Evolutionary conservation across 2,329 filamentous ascomycete genomes (phyloP).

Genomic region (Fusarium ambrosium): DNA sequence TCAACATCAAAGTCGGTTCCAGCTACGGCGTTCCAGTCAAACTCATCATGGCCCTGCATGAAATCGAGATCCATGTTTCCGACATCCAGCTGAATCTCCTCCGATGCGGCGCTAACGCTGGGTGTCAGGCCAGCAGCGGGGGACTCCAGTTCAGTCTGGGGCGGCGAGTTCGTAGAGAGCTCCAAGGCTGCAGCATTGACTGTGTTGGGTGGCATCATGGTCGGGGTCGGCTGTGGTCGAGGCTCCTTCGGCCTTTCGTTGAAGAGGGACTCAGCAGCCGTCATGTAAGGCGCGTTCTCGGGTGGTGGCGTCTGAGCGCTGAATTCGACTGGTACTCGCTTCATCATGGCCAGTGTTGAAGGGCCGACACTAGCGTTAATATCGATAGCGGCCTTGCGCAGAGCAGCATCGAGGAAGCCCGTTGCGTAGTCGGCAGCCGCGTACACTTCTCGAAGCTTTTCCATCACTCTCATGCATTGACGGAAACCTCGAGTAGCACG

Average conservation of each 20-base stretch:
- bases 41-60: slow-evolving; percentile 61
- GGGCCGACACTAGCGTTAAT: slow-evolving; percentile 60
- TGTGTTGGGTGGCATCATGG: slow-evolving; percentile 55
- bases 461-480: slow-evolving; percentile 93
- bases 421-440: slow-evolving; percentile 96
- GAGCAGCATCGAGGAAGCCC: slow-evolving; percentile 91
- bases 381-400: slow-evolving; percentile 87
- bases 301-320: slow-evolving; percentile 66
- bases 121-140: slow-evolving; percentile 57
- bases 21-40: slow-evolving; percentile 67
- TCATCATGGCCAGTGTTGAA: slow-evolving; percentile 53
- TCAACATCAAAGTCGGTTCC: slow-evolving; percentile 70
- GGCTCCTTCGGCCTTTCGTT: slow-evolving; percentile 48
- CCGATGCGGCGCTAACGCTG: slow-evolving; percentile 60
- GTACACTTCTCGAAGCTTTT: slow-evolving; percentile 88
- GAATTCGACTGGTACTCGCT: slow-evolving; percentile 54
- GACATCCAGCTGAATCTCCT: slow-evolving; percentile 54
- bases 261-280: slow-evolving; percentile 57
- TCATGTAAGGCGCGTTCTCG: slow-evolving; percentile 62
- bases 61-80: slow-evolving; percentile 62
- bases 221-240: slow-evolving; percentile 25
- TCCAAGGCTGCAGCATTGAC: slow-evolving; percentile 55
- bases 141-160: slow-evolving; percentile 60
- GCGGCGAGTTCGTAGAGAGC: slow-evolving; percentile 57
- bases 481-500: slow-evolving; percentile 85